Conservation (phyloP, 164 flowering plant species). For the Sedum album region DNA sequence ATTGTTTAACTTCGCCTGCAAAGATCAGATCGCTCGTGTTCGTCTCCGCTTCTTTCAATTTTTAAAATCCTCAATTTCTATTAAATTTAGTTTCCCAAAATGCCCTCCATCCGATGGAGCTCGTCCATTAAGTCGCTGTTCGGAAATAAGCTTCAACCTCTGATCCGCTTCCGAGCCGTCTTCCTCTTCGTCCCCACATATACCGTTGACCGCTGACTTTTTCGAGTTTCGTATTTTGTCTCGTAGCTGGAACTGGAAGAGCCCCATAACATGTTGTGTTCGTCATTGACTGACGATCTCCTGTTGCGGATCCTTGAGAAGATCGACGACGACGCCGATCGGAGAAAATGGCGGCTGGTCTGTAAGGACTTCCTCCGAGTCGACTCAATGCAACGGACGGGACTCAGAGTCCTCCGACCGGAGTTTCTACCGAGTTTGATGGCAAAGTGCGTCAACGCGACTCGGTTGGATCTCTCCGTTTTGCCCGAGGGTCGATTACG, state of each 20-base stretch:
- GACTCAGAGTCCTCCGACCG: slow-evolving; percentile 38
- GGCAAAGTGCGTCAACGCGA: slow-evolving; percentile 19
- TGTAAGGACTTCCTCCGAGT: slow-evolving; percentile 45
- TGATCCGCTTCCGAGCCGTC: slow-evolving; percentile 14
- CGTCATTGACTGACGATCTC: slow-evolving; percentile 39
- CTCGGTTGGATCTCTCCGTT: too few relatives aligned
- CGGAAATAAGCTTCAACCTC: too few relatives aligned
- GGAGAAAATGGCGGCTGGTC: slow-evolving; percentile 45
- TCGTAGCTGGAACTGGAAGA: neutral
- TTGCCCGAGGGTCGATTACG: too few relatives aligned
- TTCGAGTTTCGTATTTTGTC: neutral
- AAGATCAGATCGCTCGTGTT: too few relatives aligned
- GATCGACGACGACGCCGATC: slow-evolving; percentile 24
- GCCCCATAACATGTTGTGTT: slow-evolving; percentile 16
- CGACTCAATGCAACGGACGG: slow-evolving; percentile 36
- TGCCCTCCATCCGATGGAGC: too few relatives aligned
- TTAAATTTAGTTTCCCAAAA: too few relatives aligned
- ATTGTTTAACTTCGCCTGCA: too few relatives aligned
- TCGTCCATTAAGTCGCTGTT: too few relatives aligned
- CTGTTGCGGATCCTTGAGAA: slow-evolving; percentile 25
- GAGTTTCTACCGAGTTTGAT: slow-evolving; percentile 33
- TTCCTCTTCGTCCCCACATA: slow-evolving; percentile 48
- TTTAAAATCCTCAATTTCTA: too few relatives aligned
- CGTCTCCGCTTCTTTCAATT: too few relatives aligned
- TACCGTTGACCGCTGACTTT: neutral